Base-by-base conservation (phyloP, 2,329 filamentous ascomycete species). In the Mycosphaerelloides madeirae region DNA sequence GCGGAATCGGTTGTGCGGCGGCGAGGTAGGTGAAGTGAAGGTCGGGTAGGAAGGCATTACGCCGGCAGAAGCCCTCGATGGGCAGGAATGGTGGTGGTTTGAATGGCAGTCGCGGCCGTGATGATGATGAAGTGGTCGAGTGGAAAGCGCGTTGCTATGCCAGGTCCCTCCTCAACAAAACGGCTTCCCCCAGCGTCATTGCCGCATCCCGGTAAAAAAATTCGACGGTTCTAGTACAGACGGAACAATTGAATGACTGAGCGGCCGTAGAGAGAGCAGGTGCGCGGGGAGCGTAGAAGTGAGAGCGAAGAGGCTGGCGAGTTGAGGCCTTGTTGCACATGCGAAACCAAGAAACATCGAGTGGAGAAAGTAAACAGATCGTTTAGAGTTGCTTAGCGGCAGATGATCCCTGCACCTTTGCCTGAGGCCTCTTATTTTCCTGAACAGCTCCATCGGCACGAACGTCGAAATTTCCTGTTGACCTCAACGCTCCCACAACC, bases 1-100 rank as follows among this genome's bases (percentile, higher is more conserved):
- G 16, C 58, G 56, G 29, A 59, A 61, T 18, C 59, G 59, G 46
- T 58, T 56, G 45, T 60, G 54, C 35, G 60, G 59, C 38, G 61
- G 61, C 35, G 59, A 62, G 13, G 56, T 59, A 19, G 60, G 59
- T 29, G 60, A 61, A 14, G 38, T 48, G 45, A 54, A 53, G 3
- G 44, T 29, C 34, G 53, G 43, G 36, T 56, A 54, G 41, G 49
- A 49, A 49, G 56, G 50, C 56, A 60, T 58, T 43, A 15, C 48
- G 48, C 25, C 25, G 9, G 29, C 3, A 13, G 20, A n/a, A 22
- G 25, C 15, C 37, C 18, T 37, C 18, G 13, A 16, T 16, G 20
- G 31, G 31, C 13, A 36, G 9, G 12, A 25, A 14, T 31, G 37
- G 19, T 45, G 37, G 22, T 25, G 22, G 22, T 25, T 6, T 25